Percentiles rank a stretch among this genome's conserved stretches.
Conservation (phyloP, 805 yeast genomes). For the Yarrowia porcina region DNA sequence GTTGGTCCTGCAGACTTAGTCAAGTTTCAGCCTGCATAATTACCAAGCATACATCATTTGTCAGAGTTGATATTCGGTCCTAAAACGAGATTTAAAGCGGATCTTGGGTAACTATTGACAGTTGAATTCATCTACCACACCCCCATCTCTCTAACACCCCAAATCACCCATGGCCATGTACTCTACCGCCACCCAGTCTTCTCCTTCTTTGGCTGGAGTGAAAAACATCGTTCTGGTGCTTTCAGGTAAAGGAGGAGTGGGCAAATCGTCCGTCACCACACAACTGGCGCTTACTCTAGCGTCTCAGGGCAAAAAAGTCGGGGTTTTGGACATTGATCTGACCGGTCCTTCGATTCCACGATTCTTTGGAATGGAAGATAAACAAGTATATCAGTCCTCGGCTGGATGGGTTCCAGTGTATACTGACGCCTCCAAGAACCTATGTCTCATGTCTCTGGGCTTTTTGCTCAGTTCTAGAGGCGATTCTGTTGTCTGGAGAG, state of each 20-base stretch:
- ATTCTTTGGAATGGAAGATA: constrained; percentile 85
- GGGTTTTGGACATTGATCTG: constrained; percentile 89
- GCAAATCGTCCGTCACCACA: constrained; percentile 92
- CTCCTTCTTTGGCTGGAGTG: constrained; percentile 47
- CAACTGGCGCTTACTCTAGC: constrained; percentile 85
- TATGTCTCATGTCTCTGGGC: constrained; percentile 82
- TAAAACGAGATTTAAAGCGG: not conserved
- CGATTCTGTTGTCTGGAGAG: constrained; percentile 95
- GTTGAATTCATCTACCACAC: not conserved
- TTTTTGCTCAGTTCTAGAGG: constrained; percentile 81
- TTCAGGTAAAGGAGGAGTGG: constrained; percentile 97
- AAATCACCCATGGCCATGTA: constrained; percentile 23
- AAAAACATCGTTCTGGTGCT: constrained; percentile 77
- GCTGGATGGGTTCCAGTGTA: constrained; percentile 93
- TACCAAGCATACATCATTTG: not conserved
- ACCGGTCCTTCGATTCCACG: constrained; percentile 97
- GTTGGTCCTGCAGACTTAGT: not conserved
- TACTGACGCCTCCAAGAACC: constrained; percentile 43
- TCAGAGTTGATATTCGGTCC: not conserved
- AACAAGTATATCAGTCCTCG: constrained; percentile 74
- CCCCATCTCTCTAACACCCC: not conserved
- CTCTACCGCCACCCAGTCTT: constrained; percentile 9
- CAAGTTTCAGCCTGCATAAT: not conserved
- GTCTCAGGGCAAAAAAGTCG: constrained; percentile 72
- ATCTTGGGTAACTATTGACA: too few species aligned